Conservation (phyloP, 306 rosid species). For the Mimosa pudica region DNA sequence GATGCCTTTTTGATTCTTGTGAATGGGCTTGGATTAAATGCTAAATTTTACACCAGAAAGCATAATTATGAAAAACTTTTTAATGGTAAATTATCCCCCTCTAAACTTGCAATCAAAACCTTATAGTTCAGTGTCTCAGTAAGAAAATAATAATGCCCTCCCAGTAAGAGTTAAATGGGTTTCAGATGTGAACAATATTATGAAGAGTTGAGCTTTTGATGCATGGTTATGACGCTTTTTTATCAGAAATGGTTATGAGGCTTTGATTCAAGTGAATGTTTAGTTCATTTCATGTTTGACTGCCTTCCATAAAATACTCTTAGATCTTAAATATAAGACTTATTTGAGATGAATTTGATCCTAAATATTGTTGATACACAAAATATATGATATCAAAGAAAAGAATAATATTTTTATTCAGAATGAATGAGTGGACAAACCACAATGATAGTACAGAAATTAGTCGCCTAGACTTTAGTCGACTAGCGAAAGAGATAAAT, state of each 20-base stretch:
- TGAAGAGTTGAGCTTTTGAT: constrained; percentile 1
- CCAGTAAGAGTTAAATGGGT: background rate
- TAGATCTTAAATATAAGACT: too few relatives aligned
- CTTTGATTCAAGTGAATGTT: background rate
- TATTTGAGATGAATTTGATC: too few relatives aligned
- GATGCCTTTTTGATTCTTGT: background rate
- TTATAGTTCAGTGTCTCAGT: background rate
- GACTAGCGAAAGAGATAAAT: too few relatives aligned
- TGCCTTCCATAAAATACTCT: background rate
- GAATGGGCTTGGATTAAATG: background rate
- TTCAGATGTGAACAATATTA: background rate
- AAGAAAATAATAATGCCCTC: background rate
- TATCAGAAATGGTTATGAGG: background rate
- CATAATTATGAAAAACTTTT: constrained; percentile 1
- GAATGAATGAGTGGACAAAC: too few relatives aligned
- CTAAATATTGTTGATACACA: too few relatives aligned
- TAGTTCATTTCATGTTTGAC: background rate
- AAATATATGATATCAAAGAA: too few relatives aligned
- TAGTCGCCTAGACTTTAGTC: too few relatives aligned
- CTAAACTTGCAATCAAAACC: background rate
- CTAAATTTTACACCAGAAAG: background rate
- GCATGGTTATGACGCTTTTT: too few relatives aligned
- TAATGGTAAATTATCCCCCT: background rate
- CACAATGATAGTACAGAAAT: too few relatives aligned
- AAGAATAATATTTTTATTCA: too few relatives aligned